Evolutionary conservation across 352 stramenopile species (phyloP).

Genomic region (Phytophthora nicotianae): DNA sequence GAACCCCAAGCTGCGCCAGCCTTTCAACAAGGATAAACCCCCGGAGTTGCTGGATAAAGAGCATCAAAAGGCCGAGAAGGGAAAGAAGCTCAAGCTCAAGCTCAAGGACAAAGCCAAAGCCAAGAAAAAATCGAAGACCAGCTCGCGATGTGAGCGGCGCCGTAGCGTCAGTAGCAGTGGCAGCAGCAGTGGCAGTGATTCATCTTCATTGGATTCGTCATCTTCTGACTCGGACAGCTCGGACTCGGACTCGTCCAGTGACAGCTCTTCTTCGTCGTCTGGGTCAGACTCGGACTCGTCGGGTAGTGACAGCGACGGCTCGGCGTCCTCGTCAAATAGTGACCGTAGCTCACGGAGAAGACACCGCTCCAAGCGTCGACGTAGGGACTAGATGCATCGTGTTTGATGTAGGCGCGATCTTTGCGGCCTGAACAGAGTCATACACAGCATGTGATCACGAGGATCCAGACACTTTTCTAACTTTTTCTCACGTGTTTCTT

Average conservation of each 20-base stretch:
- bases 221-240: constrained; percentile 33
- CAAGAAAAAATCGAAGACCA: constrained; percentile 20
- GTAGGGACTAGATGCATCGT: constrained; percentile 39
- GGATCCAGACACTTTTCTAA: constrained; percentile 5
- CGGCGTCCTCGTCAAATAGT: constrained; percentile 34
- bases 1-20: constrained; percentile 81
- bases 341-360: constrained; percentile 30
- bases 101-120: constrained; percentile 13
- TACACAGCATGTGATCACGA: constrained; percentile 3
- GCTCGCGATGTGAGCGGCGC: constrained; percentile 25
- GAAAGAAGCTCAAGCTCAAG: constrained; percentile 36
- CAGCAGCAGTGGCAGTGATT: constrained; percentile 38
- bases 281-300: constrained; percentile 29
- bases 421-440: constrained; percentile 11
- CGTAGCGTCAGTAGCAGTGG: constrained; percentile 33
- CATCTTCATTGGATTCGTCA: constrained; percentile 40
- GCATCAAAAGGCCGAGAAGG: constrained; percentile 22
- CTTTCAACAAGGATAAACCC: constrained; percentile 81
- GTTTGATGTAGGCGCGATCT: background rate
- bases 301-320: constrained; percentile 35
- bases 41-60: constrained; percentile 52
- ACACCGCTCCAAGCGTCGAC: constrained; percentile 44
- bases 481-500: constrained; percentile 20
- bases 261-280: constrained; percentile 29
- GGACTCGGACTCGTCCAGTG: constrained; percentile 36